A percentile compares a stretch with the other conserved stretches of the same genome.
Evolutionary conservation across 179 eudicot genomes (phyloP).

Genomic region (Silene coronaria): DNA sequence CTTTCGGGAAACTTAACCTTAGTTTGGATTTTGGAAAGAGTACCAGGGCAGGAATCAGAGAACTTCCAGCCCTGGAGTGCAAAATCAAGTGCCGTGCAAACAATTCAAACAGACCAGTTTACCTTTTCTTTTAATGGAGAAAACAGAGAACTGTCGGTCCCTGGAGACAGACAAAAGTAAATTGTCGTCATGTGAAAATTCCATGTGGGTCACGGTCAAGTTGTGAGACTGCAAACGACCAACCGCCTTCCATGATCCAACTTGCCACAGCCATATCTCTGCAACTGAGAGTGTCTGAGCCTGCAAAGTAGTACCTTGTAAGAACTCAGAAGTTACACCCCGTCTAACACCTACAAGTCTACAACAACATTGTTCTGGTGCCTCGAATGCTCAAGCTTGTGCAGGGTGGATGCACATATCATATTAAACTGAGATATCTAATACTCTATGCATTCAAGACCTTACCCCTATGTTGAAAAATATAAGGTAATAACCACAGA

Average conservation of each 20-base stretch:
- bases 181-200: conserved; percentile 77
- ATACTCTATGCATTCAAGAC: no score
- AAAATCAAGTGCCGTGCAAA: neutral
- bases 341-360: no score
- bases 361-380: neutral
- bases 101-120: neutral
- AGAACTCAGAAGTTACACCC: neutral
- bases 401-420: no score
- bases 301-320: conserved; percentile 34
- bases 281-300: conserved; percentile 84
- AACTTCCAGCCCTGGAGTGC: neutral
- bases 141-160: conserved; percentile 88
- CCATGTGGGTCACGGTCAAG: conserved; percentile 90
- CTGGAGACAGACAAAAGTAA: conserved; percentile 85
- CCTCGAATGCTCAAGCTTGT: no score
- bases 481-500: no score
- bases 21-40: neutral
- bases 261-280: conserved; percentile 96
- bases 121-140: conserved; percentile 63
- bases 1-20: neutral
- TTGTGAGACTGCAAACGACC: conserved; percentile 82
- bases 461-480: no score
- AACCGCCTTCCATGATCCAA: conserved; percentile 92
- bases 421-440: no score
- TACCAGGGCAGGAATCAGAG: neutral